Base-by-base conservation (phyloP, 2,329 filamentous ascomycete species). In the Ustulina deusta region DNA sequence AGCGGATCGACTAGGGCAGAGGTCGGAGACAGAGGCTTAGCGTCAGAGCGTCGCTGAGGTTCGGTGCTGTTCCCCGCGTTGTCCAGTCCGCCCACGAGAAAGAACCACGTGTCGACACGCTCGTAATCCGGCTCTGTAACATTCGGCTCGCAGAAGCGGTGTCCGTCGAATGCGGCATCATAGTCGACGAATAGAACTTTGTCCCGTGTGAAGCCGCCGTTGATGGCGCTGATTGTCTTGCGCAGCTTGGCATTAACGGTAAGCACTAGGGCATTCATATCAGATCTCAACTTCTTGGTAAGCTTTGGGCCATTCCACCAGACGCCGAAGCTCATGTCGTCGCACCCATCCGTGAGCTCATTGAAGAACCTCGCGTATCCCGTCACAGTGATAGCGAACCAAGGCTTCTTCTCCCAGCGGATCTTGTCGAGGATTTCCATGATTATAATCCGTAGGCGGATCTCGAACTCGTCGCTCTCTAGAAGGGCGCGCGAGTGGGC, bases 351-450 rank as follows among this genome's bases (percentile, higher is more conserved):
- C 7, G 83, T 84, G 9, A 78, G 75, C 25, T 77, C 81, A 71
- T 84, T 82, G 74, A 85, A 85, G 74, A 85, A 85, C 7, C 80
- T 79, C 25, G 83, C 82, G 71, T 85, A 85, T 4, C 83, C 83
- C 0, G 83, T 84, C 4, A 85, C 76, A n/a, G 80, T 78, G 63
- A 85, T 74, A 46, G 77, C 74, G 69, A 85, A 84, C 65, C 74
- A 76, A 3, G 81, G 80, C 17, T 77, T 78, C 76, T 79, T 80
- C 75, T 84, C 83, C 83, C 83, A 84, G 27, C 75, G 76, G 6
- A 81, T 78, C 42, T 74, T 76, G 68, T 83, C 81, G 29, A 85
- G 78, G 49, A 84, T 79, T 75, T 84, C 81, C 71, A 77, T 77
- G 65, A 84, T 77, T 52, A 81, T 74, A 25, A 83, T 71, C 6